Evolutionary conservation across 805 yeast species (phyloP).

Genomic region (Teunomyces atbi): DNA sequence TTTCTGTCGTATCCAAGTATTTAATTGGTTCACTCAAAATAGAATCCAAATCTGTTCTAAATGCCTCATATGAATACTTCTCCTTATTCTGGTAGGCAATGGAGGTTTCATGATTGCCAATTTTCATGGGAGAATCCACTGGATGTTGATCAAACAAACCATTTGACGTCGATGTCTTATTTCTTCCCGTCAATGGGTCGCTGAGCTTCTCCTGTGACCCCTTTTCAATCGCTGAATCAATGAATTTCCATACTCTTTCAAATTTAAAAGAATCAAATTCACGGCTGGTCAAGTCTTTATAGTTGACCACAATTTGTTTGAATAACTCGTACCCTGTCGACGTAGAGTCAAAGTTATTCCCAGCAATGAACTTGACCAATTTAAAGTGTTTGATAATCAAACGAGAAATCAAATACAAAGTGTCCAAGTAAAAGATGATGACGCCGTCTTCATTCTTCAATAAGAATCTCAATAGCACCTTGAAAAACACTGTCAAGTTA

Average conservation of each 20-base stretch:
- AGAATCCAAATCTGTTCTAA: constrained; percentile 26
- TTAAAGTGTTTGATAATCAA: constrained; percentile 32
- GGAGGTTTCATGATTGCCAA: constrained; percentile 19
- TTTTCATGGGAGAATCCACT: constrained; percentile 36
- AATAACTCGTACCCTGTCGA: constrained; percentile 36
- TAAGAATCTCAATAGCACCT: constrained; percentile 30
- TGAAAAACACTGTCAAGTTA: constrained; percentile 41
- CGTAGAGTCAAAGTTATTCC: constrained; percentile 22
- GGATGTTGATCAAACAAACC: constrained; percentile 17
- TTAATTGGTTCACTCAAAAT: constrained; percentile 13
- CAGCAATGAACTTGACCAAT: constrained; percentile 34
- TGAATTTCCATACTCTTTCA: constrained; percentile 34
- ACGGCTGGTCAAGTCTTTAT: constrained; percentile 32
- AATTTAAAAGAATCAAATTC: constrained; percentile 36
- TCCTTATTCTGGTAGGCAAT: constrained; percentile 14
- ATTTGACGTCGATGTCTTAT: background rate
- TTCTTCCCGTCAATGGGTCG: constrained; percentile 5
- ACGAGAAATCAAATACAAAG: constrained; percentile 33
- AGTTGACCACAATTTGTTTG: constrained; percentile 30
- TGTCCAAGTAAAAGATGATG: constrained; percentile 42
- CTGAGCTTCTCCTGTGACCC: background rate
- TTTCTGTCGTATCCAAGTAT: constrained; percentile 14
- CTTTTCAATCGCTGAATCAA: constrained; percentile 26
- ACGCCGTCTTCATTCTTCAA: constrained; percentile 40
- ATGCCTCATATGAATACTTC: constrained; percentile 20